Base-by-base conservation (phyloP, 306 rosid genomes). In the Glycine soja region DNA sequence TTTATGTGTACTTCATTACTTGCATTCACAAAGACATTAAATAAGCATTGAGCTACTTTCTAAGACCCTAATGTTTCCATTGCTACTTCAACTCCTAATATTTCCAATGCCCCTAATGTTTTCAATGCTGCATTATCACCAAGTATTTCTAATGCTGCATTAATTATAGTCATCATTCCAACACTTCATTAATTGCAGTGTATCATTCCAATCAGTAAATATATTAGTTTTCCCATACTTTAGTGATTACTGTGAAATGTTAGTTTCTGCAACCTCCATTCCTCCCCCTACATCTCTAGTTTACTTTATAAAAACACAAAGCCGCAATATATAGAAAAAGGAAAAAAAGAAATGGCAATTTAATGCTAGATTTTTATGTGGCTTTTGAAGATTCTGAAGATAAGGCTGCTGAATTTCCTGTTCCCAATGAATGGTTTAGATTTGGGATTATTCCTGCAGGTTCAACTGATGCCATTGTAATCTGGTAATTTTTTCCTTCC, bases 361-460 rank as follows among this genome's bases (percentile, higher is more conserved):
- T 76, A 32, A 83, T 83, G 30, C 36, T 79, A 34, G 70, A 51
- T 66, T 56, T 50, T 70, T 70, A 2, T 80, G 57, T 86, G 70
- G 78, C 47, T 82, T 87, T 78, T 76, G 84, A 78, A 87, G 90
- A 74, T 70, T 87, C 88, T 16, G 84, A 87, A 71, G 95, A 82
- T 72, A 88, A 79, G 76, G 97, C 89, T 84, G 76, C 79, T 19
- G 91, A 84, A 58, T 84, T 89, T 86, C 82, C 82, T 57, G 54
- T 89, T 86, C 88, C 90, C n/a, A 86, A 83, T 75, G 84, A 86
- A 81, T 43, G 82, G 76, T 93, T 93, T 81, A 89, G 97, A 88
- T 90, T 95, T 64, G 99, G 99, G 74, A 90, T 95, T 82, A 95
- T 93, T 88, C 97, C 99, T 66, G 90, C 99, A 3, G 99, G 99